Base-by-base conservation (phyloP, 768 basidiomycete genomes). In the Pleurotus cornucopiae region DNA sequence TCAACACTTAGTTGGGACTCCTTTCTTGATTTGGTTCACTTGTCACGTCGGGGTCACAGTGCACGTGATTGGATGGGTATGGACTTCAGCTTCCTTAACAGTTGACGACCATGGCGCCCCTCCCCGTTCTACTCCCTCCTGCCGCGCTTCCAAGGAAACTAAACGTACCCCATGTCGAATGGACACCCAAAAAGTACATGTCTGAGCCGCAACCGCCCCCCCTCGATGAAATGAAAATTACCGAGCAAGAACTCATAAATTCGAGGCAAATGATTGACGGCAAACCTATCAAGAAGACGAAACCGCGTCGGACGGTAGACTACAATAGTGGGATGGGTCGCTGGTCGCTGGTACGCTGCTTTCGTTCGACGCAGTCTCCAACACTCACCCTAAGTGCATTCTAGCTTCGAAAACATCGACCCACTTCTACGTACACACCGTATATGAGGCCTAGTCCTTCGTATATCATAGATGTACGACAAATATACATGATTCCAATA, bases 301-400 rank as follows among this genome's bases (percentile, higher is more conserved):
- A 94, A 58, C 94, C 97, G 18, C 75, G 95, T 54, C 75, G 94
- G 73, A 98, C 97, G 16, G 95, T 98, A 11, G 97, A 98, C 71
- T 98, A 94, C 63, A 88, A 89, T 62, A 94, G 94, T 25, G 86
- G 86, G 1, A 78, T 96, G 71, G 90, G 88, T 13, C 79, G 94
- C 60, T 97, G 91, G 94, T 71, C 79, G 54, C 67, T 93, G 73
- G 94, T 97, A 66, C 57, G 86, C 74, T 14, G n/a, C 20, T 12
- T 5, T 26, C 16, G 18, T 7, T 30, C 34, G 12, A 21, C 45
- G 20, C 30, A 56, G 13, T 14, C 38, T 49, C 58, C 26, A 25
- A 43, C n/a, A 14, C 49, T 39, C 49, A 34, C 23, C 16, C n/a
- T 16, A 4, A 4, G 46, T 23, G 58, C 39, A 54, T 57, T 47